Percentiles rank a stretch among this genome's conserved stretches.
Evolutionary conservation across 352 stramenopile species (phyloP).

Genomic region (Lagenidium sp.): DNA sequence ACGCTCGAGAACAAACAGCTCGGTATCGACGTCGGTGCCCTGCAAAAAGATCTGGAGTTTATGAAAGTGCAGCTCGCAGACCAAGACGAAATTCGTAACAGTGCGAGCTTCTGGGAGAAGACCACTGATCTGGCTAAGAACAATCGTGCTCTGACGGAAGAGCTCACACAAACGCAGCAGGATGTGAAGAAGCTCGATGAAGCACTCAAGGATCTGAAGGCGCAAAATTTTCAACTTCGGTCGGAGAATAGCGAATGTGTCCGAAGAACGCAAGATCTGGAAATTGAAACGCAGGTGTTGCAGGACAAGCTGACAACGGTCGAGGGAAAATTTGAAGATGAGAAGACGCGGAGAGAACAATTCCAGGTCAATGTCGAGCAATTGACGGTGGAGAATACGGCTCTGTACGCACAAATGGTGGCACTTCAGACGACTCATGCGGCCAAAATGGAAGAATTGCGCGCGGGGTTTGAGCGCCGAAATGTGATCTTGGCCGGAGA

Average conservation of each 20-base stretch:
- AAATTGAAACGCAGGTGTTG: conserved; percentile 65
- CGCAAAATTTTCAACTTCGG: conserved; percentile 37
- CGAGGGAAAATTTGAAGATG: conserved; percentile 68
- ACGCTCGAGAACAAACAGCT: conserved; percentile 60
- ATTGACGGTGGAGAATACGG: conserved; percentile 77
- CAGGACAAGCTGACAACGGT: conserved; percentile 54
- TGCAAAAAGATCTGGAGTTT: conserved; percentile 58
- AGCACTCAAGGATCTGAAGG: conserved; percentile 46
- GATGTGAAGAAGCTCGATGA: conserved; percentile 60
- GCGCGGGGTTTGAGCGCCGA: conserved; percentile 58
- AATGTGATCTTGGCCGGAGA: conserved; percentile 58
- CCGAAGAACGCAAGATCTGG: conserved; percentile 46
- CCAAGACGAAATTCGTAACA: conserved; percentile 64
- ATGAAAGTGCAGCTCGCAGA: conserved; percentile 62
- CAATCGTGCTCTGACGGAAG: conserved; percentile 65
- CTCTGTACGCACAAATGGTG: conserved; percentile 82
- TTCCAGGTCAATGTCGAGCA: conserved; percentile 86
- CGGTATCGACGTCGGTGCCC: conserved; percentile 56
- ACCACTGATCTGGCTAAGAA: conserved; percentile 77
- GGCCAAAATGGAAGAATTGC: conserved; percentile 74
- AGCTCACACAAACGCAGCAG: conserved; percentile 53
- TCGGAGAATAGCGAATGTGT: conserved; percentile 48
- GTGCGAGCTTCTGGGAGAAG: conserved; percentile 79
- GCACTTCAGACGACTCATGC: conserved; percentile 74
- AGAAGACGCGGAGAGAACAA: conserved; percentile 72